These are phyloP conservation scores for Taphrina pruni DNA, from an alignment of 1,139 yeast genomes.

Conservation along the genomic window DNA sequence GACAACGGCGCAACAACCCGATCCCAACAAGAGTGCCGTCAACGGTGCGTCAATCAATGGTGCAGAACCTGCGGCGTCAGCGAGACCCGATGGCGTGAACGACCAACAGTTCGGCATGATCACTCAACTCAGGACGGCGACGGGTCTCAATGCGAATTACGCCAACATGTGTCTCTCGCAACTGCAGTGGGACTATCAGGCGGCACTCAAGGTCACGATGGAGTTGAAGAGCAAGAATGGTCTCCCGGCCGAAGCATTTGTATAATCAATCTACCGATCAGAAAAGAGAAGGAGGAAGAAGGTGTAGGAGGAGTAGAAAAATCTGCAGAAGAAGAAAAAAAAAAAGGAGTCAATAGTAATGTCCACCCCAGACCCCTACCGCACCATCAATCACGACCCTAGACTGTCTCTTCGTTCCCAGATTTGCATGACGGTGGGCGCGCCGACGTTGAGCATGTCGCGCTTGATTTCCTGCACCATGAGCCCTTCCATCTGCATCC, in stretches of 20 bases:
- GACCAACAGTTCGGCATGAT: constrained; percentile 67
- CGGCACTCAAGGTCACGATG: constrained; percentile 72
- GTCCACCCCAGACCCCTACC: neutral
- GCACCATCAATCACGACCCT: neutral
- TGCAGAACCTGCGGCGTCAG: neutral
- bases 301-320: no score
- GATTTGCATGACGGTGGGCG: constrained; percentile 65
- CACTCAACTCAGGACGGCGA: constrained; percentile 69
- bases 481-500: constrained; percentile 67
- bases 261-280: neutral
- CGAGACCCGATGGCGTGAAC: constrained; percentile 25
- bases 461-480: constrained; percentile 58
- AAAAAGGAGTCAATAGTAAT: neutral
- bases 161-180: constrained; percentile 87
- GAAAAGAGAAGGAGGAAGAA: neutral
- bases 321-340: no score
- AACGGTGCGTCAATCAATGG: neutral
- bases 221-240: constrained; percentile 38
- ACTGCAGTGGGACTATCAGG: constrained; percentile 80
- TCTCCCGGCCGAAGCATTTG: constrained; percentile 43
- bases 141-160: constrained; percentile 76
- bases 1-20: neutral
- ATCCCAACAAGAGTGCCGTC: no score
- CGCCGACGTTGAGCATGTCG: constrained; percentile 67
- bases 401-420: constrained; percentile 58